These are phyloP conservation scores for Wickerhamiella sorbophila DNA, from an alignment of 805 yeast species.

Conservation along the genomic window DNA sequence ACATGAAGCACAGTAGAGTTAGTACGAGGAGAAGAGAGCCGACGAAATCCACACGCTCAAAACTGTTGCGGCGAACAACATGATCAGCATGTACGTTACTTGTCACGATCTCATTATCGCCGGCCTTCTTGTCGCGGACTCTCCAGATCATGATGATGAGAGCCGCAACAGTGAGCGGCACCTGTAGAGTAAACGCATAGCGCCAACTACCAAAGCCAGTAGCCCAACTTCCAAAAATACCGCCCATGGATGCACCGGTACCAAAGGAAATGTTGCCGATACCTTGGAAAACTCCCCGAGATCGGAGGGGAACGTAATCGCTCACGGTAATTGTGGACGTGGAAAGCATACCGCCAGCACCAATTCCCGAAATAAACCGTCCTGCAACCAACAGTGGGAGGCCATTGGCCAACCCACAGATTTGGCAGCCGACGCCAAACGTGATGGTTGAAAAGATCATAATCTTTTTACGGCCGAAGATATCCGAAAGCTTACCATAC, in stretches of 20 bases:
- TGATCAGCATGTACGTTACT: conserved; percentile 9
- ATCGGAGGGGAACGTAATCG: conserved; percentile 61
- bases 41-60: conserved; percentile 49
- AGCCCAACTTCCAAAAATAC: conserved; percentile 40
- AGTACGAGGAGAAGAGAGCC: conserved; percentile 50
- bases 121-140: conserved; percentile 10
- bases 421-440: conserved; percentile 34
- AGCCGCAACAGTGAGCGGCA: conserved; percentile 27
- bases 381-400: conserved; percentile 54
- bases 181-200: conserved; percentile 29
- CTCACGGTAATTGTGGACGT: conserved; percentile 61
- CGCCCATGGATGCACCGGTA: conserved; percentile 63
- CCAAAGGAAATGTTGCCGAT: conserved; percentile 63
- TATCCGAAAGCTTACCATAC: conserved; percentile 56
- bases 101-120: conserved; percentile 20
- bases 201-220: conserved; percentile 52
- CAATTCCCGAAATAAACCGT: conserved; percentile 69
- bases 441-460: conserved; percentile 29
- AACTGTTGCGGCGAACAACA: conserved; percentile 31
- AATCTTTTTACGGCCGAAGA: conserved; percentile 30
- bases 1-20: conserved; percentile 43
- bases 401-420: conserved; percentile 38
- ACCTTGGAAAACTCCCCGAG: conserved; percentile 75
- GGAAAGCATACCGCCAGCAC: conserved; percentile 80
- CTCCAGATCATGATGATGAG: conserved; percentile 9